Base-by-base conservation (phyloP, 202 grass and related monocot genomes). In the Sporobolus alterniflorus region DNA sequence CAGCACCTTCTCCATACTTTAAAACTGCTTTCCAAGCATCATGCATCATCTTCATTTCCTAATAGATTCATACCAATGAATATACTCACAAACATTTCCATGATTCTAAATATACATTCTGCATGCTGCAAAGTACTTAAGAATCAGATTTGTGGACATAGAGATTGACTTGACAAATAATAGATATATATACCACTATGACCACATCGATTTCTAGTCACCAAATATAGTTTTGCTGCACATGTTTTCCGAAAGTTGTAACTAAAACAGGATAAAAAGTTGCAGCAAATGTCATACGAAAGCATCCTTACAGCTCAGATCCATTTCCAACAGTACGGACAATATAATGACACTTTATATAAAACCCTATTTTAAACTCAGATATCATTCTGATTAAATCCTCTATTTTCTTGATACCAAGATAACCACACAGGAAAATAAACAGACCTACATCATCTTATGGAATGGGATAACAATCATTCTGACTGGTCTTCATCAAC, bases 21-120 rank as follows among this genome's bases (percentile, higher is more conserved):
- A 55, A 77, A 76, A 31, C 68, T 79, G 76, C 33, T 71, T 83
- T 64, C 67, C 78, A 89, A 60, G 75, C 71, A 56, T 94, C 88
- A 97, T 85, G 48, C 92, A 86, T 88, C 90, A 83, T 97, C 84
- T 70, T 83, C 75, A 31, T 93, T 94, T 67, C 90, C 88, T 94
- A 98, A 83, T 62, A 94, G 71, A 90, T 89, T 17, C 80, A 81
- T 81, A 79, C 70, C 26, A 89, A 89, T 14, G 56, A 4, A 83
- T 67, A 63, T 69, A 34, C 42, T 74, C 22, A 80, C 28, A 57
- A 64, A 56, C 20, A 14, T 47, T 49, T 42, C 24, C 12, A 30
- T n/a, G 13, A 76, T 76, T 69, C 43, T 15, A 77, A 62, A 26
- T 26, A 30, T 11, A 67, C 6, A 57, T 65, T 15, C 14, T 18